Base-by-base conservation (phyloP, 805 yeast genomes). In the Kregervanrija fluxuum region DNA sequence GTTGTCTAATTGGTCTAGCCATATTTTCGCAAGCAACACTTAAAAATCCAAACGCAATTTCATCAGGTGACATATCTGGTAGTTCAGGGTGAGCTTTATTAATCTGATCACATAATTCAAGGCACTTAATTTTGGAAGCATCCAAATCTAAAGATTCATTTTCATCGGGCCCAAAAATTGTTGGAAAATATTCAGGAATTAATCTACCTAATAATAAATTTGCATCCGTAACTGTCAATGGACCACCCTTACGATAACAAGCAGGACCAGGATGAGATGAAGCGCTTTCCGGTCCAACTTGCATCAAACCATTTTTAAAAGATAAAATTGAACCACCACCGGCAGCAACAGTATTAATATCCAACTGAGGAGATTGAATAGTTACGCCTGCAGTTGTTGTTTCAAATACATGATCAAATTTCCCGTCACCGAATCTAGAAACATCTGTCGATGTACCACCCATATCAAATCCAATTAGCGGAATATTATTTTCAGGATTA, bases 361-460 rank as follows among this genome's bases (percentile, higher is more conserved):
- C 89, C 42, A 86, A 65, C 57, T 86, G 95, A 3, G 95, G 95
- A 11, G 93, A 80, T 53, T 84, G 93, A 42, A 86, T 82, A 2
- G 85, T 81, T 39, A 86, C 80, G 16, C 91, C 91, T 2, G 95
- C 95, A 11, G 89, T 84, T 2, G 82, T 75, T 3, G 90, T 83
- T 60, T 87, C 95, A 59, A 86, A 85, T 12, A 85, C 85, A 59
- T 84, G 91, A 48, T 84, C 90, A 31, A 79, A 73, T 38, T 74
- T 71, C 2, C 91, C 91, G 22, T 59, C 61, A 38, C 80, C 80
- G 56, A 68, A 86, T 49, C 95, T 70, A 5, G 88, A 79, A 4
- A 85, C 90, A 65, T 87, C 95, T 1, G 95, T 86, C 1, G 91
- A 82, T 1, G 95, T 86, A 40, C 95, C 95, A 41, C 95, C 95